Evolutionary conservation across 768 basidiomycete genomes (phyloP), one percentile per base, ranked within the genome.

Genomic region (Termitomyces sp.): DNA sequence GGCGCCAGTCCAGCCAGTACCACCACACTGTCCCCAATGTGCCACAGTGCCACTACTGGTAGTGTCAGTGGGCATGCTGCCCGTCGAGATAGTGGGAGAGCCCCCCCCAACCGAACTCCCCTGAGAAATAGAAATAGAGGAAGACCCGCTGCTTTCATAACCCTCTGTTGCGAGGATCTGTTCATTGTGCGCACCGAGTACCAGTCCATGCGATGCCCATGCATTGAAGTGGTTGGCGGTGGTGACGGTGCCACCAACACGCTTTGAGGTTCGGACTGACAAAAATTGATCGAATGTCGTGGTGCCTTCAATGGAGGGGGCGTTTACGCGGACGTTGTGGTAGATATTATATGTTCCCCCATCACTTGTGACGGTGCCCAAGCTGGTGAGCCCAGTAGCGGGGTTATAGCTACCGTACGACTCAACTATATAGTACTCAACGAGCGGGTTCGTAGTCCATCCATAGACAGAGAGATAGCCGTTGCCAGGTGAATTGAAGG

Each of bases 341-440:
- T 49, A 49, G 21, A 49, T 49, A 21, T 49, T 49, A 35, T 49
- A 49, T 17, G 48, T 49, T 37, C 48, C 48, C 25, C 48, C 48
- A 11, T 49, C 48, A 10, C 48, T 49, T 10, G 48, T 49, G 16
- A 49, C 48, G 8, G 48, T 49, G 21, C 48, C 48, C 23, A 49
- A 16, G 48, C 48, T 49, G 2, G 48, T 17, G 25, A 49, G 48
- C 5, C 48, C 48, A 8, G 48, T 49, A 8, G 48, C 48, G 16
- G 48, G 48, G 21, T 49, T 49, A 5, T 49, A 49, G 14, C 48
- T 49, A 1, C 48, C 48, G 17, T 49, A 49, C 9, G 48, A 49
- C 23, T 49, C 48, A 16, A 49, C 48, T 21, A 49, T 49, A 34
- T 49, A 49, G 34, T 49, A 49, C 23, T 49, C 48, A 6, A 49